Evolutionary conservation across 257 asterid genomes (phyloP).

Genomic region (Solanum microdontum): DNA sequence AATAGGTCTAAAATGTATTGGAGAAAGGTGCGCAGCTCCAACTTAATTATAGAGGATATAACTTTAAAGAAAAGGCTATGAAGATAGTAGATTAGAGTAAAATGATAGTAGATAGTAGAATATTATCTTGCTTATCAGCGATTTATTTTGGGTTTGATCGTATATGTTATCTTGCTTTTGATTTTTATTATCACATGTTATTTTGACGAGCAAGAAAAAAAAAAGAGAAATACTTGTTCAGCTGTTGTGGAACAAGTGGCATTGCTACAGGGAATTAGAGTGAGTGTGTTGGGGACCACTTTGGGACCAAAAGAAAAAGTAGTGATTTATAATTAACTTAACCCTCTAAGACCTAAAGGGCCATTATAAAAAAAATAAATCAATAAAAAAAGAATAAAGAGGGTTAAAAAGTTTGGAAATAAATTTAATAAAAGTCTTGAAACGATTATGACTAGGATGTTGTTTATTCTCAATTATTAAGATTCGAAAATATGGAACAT

Average conservation of each 20-base stretch:
- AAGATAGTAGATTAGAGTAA: neutral
- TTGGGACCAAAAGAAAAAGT: neutral
- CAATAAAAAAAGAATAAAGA: neutral
- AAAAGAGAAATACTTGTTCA: neutral
- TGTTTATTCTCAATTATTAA: neutral
- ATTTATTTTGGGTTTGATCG: no score
- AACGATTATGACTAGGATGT: neutral
- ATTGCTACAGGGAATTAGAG: neutral
- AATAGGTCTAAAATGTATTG: no score
- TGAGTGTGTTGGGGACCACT: neutral
- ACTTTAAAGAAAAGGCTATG: neutral
- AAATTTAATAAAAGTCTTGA: neutral
- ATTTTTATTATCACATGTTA: no score
- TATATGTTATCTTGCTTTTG: neutral
- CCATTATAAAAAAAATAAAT: neutral
- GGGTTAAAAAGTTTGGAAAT: no score
- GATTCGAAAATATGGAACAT: neutral
- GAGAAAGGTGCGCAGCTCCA: neutral
- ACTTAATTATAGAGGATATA: no score
- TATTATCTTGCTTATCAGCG: neutral
- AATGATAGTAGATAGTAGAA: neutral
- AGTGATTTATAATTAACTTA: neutral
- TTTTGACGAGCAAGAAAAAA: no score
- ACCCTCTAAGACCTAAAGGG: neutral
- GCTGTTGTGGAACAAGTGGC: neutral